Base-by-base conservation (phyloP, 78 protist genomes). In the Pigoraptor vietnamica region DNA sequence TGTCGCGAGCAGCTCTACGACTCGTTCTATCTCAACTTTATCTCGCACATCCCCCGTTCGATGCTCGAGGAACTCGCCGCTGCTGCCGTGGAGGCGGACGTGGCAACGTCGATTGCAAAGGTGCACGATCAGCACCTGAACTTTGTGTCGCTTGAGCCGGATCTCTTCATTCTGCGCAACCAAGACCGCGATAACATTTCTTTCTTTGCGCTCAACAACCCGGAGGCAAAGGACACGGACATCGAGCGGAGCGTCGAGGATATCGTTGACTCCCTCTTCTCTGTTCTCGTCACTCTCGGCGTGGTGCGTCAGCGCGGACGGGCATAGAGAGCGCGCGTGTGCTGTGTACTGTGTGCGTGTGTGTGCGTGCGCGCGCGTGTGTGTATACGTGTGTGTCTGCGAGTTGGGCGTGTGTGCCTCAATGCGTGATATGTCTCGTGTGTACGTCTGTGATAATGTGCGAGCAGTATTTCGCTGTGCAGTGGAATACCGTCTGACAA, bases 111-210 rank as follows among this genome's bases (percentile, higher is more conserved):
- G 25, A 35, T 35, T 35, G 1, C 87, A 19, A 32, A 48, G 2
- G 95, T 96, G 14, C 93, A 81, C 39, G 98, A 98, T 40, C 99
- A 97, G 91, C 97, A 95, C 89, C 67, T 94, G 81, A 95, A 95
- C 91, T 98, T 97, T 32, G 39, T 93, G 1, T 90, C 96, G 14
- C 93, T 98, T 6, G 98, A 97, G 40, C 48, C 83, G 21, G 95
- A 97, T 9, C 81, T 98, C 81, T 97, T 98, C 40, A 34, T 90
- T 35, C 89, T 96, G 34, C 55, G 92, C 37, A 24, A 39, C 81
- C 37, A 21, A 25, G 33, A 88, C 36, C 2, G 37, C 21, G 90
- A 86, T 0, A 1, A 56, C 0, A 39, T 40, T 35, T 87, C 96
- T 0, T 97, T 93, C 91, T 23, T 29, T 38, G 37, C 90, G 23